Evolutionary conservation across 1,139 yeast genomes (phyloP).

Genomic region (Hyphopichia fennica): DNA sequence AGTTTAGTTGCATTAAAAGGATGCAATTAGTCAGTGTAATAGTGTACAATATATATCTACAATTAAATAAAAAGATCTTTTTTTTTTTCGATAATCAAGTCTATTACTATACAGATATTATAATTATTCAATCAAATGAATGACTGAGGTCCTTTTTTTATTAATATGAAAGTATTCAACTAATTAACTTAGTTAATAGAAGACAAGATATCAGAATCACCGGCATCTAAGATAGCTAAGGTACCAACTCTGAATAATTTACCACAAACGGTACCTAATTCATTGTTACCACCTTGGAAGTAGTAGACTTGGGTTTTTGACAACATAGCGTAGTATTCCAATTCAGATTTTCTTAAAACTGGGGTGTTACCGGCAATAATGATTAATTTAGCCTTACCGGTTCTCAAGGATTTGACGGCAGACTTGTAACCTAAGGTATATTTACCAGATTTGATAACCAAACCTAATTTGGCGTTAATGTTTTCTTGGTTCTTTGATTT

Average conservation of each 20-base stretch:
- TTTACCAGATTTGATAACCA: slow-evolving; percentile 98
- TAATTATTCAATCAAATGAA: not conserved
- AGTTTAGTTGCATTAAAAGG: slow-evolving; percentile 1
- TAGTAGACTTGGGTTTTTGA: slow-evolving; percentile 97
- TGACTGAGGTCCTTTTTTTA: not conserved
- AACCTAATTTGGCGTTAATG: slow-evolving; percentile 98
- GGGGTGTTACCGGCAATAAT: slow-evolving; percentile 99
- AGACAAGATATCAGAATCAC: slow-evolving; percentile 98
- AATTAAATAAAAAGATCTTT: not conserved
- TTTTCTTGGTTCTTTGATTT: slow-evolving; percentile 86
- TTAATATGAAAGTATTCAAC: not conserved
- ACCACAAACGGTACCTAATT: slow-evolving; percentile 99
- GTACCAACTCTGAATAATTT: slow-evolving; percentile 99
- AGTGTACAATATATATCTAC: not conserved
- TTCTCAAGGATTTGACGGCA: slow-evolving; percentile 97
- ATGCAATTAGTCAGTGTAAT: not conserved
- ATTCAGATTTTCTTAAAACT: slow-evolving; percentile 99
- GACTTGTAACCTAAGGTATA: slow-evolving; percentile 99
- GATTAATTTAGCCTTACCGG: slow-evolving; percentile 98
- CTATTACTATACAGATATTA: slow-evolving; percentile 13
- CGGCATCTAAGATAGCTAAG: slow-evolving; percentile 93
- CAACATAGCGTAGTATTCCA: slow-evolving; percentile 99
- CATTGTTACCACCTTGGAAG: slow-evolving; percentile 99
- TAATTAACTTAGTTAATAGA: slow-evolving; percentile 28
- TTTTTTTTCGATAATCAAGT: not conserved